Base-by-base conservation (phyloP, 495 filamentous ascomycete species). In the Clavariopsis aquatica region DNA sequence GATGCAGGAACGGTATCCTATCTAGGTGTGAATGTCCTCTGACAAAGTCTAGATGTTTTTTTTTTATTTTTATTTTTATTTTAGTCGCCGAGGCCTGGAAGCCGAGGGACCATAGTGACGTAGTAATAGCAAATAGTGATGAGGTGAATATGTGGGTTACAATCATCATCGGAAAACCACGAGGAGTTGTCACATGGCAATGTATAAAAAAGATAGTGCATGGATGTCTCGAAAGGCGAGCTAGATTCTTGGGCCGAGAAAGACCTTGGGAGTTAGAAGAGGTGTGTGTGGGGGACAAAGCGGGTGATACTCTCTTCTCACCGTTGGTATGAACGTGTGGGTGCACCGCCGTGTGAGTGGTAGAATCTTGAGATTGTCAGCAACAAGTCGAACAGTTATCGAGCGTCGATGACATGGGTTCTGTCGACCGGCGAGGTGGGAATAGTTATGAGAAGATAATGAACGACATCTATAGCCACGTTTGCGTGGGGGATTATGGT, bases 1-100 rank as follows among this genome's bases (percentile, higher is more conserved):
- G 56, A 29, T 59, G 9, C 12, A 59, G 56, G 56, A 22, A 24
- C 20, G 47, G 38, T 9, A n/a, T 43, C 5, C 38, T 17, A 12
- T 43, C 13, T 43, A 7, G 13, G 38, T n/a, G 38, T 17, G 9
- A n/a, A 7, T 43, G 4, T 2, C 2, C n/a, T 6, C 15, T 9
- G 38, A 43, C 6, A 36, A 17, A 10, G 38, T 3, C 2, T 43
- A 3, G 38, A 43, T 2, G 38, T 3, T 43, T 43, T 17, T 17
- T 43, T 17, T 43, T 43, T n/a, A n/a, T n/a, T n/a, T n/a, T n/a
- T n/a, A n/a, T n/a, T 13, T 13, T 13, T 36, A 6, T 36, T 36
- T 36, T 6, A 13, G 13, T 36, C 6, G 31, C n/a, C n/a, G 13
- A n/a, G 38, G 38, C n/a, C 13, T 43, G 38, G 38, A 43, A 2